phyloP scores from a whole-genome alignment of 495 filamentous ascomycete genomes.

The Neurospora sp. region DNA sequence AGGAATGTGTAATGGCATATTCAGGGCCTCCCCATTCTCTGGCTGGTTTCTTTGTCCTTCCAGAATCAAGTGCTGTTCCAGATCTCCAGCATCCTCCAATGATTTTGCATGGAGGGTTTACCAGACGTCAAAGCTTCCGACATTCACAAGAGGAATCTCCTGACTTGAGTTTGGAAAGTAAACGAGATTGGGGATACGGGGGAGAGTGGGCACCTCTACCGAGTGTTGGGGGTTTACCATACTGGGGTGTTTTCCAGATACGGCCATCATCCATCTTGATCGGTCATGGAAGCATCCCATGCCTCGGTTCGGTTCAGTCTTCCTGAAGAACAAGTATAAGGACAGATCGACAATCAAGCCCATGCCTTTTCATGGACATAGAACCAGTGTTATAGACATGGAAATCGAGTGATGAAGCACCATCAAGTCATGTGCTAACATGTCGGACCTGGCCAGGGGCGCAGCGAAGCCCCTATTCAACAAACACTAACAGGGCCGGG shows the following conservation, averaged over 20 bases:
- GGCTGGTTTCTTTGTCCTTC: not conserved
- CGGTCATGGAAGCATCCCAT: not conserved
- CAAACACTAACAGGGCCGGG: not conserved
- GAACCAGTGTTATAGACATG: not conserved
- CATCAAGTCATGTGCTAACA: not conserved
- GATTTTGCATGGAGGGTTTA: not conserved
- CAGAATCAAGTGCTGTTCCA: not conserved
- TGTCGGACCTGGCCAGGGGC: not conserved
- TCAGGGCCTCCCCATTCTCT: not conserved
- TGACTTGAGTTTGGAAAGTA: not conserved
- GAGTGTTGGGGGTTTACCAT: not conserved
- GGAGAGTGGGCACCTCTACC: not conserved
- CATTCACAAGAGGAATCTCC: not conserved
- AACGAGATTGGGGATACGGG: not conserved
- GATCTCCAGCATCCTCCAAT: not conserved
- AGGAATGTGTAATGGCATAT: not conserved
- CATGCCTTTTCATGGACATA: not conserved
- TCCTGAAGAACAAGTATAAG: not conserved
- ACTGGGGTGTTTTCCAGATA: not conserved
- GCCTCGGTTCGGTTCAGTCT: not conserved
- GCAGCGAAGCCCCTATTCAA: not conserved
- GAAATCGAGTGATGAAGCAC: not conserved
- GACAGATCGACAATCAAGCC: not conserved
- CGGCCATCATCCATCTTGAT: not conserved
- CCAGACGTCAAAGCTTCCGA: not conserved